Percentiles rank a stretch among this genome's conserved stretches.
Evolutionary conservation across 176 grass and related monocot species (phyloP).

Genomic region (Dactylis glomerata): DNA sequence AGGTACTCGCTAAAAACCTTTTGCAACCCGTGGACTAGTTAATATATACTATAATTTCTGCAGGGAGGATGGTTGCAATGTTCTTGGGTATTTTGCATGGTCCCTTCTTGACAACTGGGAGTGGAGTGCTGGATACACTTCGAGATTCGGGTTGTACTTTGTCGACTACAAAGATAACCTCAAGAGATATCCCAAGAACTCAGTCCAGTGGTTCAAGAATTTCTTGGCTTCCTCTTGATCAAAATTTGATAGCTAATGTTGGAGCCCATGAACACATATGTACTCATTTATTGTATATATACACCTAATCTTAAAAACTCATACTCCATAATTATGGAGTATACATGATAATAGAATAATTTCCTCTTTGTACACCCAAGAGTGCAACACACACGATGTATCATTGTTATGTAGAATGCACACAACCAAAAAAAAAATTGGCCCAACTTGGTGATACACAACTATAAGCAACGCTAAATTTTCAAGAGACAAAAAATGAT

Average conservation of each 20-base stretch:
- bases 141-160: conserved; percentile 61
- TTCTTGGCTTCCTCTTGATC: conserved; percentile 38
- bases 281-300: not conserved
- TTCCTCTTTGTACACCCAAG: no score
- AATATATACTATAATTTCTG: not conserved
- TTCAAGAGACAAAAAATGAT: no score
- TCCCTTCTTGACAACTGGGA: conserved; percentile 87
- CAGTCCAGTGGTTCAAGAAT: conserved; percentile 72
- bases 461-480: no score
- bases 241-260: not conserved
- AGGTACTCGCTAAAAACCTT: conserved; percentile 22
- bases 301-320: no score
- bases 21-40: not conserved
- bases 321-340: no score
- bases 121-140: conserved; percentile 71
- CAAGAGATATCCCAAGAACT: conserved; percentile 76
- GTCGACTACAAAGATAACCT: conserved; percentile 58
- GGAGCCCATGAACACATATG: not conserved
- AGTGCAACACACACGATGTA: no score
- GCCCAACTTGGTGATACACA: no score
- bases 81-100: conserved; percentile 71
- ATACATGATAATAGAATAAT: no score
- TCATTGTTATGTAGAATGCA: no score
- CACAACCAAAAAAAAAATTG: no score
- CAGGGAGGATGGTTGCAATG: conserved; percentile 73